These are phyloP conservation scores for Teratosphaeria destructans DNA, from an alignment of 2,329 filamentous ascomycete species.

Conservation along the genomic window DNA sequence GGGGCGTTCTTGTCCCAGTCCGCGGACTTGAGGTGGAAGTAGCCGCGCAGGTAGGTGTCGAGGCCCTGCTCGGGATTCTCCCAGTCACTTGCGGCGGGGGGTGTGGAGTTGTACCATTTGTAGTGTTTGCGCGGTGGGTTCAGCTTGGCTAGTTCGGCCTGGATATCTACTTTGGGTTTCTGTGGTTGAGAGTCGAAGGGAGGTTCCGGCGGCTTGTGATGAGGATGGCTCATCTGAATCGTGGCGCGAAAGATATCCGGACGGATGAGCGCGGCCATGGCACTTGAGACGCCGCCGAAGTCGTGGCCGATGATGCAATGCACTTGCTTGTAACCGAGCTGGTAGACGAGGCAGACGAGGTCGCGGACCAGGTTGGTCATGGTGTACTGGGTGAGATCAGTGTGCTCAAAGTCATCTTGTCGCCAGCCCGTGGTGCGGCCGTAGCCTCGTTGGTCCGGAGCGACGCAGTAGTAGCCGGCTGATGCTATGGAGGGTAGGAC, in stretches of 20 bases:
- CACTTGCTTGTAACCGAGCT: slow-evolving; percentile 49
- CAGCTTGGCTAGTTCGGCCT: slow-evolving; percentile 44
- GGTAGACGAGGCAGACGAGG: slow-evolving; percentile 49
- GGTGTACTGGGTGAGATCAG: slow-evolving; percentile 47
- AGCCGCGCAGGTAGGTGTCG: slow-evolving; percentile 52
- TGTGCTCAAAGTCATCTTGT: slow-evolving; percentile 37
- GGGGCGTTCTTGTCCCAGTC: slow-evolving; percentile 44
- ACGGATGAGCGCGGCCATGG: slow-evolving; percentile 50
- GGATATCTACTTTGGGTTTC: slow-evolving; percentile 36
- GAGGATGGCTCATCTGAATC: slow-evolving; percentile 56
- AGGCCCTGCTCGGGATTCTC: slow-evolving; percentile 41
- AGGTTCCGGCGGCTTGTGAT: slow-evolving; percentile 43
- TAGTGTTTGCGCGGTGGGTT: slow-evolving; percentile 56
- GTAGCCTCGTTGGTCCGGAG: slow-evolving; percentile 58
- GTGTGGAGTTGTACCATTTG: slow-evolving; percentile 54
- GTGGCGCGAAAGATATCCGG: slow-evolving; percentile 55
- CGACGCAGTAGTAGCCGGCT: slow-evolving; percentile 54
- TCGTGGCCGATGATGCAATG: slow-evolving; percentile 56
- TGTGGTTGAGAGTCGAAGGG: slow-evolving; percentile 37
- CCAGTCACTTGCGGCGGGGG: slow-evolving; percentile 40
- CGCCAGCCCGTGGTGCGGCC: slow-evolving; percentile 56
- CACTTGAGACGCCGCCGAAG: slow-evolving; percentile 52
- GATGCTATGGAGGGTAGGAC: slow-evolving; percentile 49
- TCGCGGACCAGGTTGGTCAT: slow-evolving; percentile 52
- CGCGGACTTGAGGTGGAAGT: slow-evolving; percentile 58